Evolutionary conservation across 345 rosid genomes (phyloP).

Genomic region (Boechera retrofracta): DNA sequence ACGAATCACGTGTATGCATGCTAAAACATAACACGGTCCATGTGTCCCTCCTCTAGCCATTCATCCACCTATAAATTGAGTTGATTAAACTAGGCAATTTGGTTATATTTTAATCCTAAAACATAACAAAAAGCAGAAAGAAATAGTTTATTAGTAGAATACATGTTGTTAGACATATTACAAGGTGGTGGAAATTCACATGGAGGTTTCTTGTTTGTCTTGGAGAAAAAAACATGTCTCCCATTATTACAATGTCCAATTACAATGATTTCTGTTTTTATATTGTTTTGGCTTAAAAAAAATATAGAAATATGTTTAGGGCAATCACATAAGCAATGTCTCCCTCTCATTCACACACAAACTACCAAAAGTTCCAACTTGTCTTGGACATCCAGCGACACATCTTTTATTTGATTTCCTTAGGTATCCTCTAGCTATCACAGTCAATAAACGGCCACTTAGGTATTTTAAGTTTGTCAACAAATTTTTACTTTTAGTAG

Average conservation of each 20-base stretch:
- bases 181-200: constrained; percentile 39
- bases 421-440: not conserved
- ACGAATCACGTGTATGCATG: constrained; percentile 31
- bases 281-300: not conserved
- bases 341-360: constrained; percentile 26
- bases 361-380: constrained; percentile 18
- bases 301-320: constrained; percentile 17
- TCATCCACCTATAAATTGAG: not conserved
- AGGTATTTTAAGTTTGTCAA: not conserved
- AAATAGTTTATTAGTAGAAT: not conserved
- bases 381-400: constrained; percentile 13
- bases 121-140: not conserved
- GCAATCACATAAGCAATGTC: constrained; percentile 29
- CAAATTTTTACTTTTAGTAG: not conserved
- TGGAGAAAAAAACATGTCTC: constrained; percentile 37
- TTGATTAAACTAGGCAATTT: constrained; percentile 8
- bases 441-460: not conserved
- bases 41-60: constrained; percentile 5
- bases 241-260: constrained; percentile 27
- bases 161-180: constrained; percentile 12
- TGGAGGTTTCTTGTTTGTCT: constrained; percentile 35
- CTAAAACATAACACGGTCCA: constrained; percentile 29
- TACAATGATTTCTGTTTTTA: not conserved
- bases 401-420: constrained; percentile 2
- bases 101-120: constrained; percentile 11